Conservation (phyloP, 1,139 yeast genomes). For the Suhomyces terraborum region DNA sequence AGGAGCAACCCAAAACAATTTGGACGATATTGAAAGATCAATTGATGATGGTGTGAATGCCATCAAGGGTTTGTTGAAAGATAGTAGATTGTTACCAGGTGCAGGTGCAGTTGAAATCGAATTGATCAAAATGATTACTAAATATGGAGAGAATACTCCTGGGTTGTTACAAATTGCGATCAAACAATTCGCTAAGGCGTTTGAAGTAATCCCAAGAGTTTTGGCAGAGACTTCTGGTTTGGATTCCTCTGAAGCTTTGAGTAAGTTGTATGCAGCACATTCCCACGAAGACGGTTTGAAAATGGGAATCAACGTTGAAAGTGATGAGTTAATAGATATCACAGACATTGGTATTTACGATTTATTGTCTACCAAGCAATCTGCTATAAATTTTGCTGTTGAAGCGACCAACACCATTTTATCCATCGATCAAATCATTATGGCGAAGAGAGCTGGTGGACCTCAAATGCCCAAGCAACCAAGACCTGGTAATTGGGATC, state of each 20-base stretch:
- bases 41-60: slow-evolving; percentile 96
- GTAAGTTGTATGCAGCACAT: slow-evolving; percentile 87
- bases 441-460: slow-evolving; percentile 97
- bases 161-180: slow-evolving; percentile 92
- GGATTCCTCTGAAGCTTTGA: slow-evolving; percentile 83
- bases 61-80: slow-evolving; percentile 84
- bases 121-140: slow-evolving; percentile 73
- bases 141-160: slow-evolving; percentile 90
- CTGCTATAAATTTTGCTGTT: slow-evolving; percentile 91
- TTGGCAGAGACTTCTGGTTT: slow-evolving; percentile 94
- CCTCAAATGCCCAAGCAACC: slow-evolving; percentile 89
- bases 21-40: slow-evolving; percentile 95
- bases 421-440: slow-evolving; percentile 87
- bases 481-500: slow-evolving; percentile 97
- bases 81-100: slow-evolving; percentile 82
- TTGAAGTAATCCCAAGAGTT: slow-evolving; percentile 90
- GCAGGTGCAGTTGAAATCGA: slow-evolving; percentile 98
- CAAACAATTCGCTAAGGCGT: slow-evolving; percentile 90
- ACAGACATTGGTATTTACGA: slow-evolving; percentile 72
- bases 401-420: slow-evolving; percentile 92
- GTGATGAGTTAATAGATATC: slow-evolving; percentile 55
- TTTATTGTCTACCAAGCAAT: slow-evolving; percentile 74
- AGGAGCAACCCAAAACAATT: slow-evolving; percentile 94
- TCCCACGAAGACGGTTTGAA: slow-evolving; percentile 59
- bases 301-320: slow-evolving; percentile 29